Evolutionary conservation across 2,329 filamentous ascomycete species (phyloP), one percentile per base, ranked within the genome.

Genomic region (Orbilia ellipsospora): DNA sequence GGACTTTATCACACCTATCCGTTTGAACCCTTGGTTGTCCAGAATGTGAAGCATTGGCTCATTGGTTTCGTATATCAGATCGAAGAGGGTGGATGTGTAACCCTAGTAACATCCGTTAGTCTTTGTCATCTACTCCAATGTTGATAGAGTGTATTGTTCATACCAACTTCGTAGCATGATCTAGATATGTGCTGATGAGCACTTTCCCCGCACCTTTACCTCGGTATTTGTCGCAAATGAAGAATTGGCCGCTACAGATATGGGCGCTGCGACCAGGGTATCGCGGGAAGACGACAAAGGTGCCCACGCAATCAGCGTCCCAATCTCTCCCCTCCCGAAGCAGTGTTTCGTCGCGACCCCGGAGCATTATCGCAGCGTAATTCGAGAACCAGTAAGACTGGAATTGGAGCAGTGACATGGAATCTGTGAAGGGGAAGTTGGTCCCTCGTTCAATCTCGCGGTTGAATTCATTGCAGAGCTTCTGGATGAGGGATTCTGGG

Each of bases 241-340:
- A 85, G 80, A 93, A 92, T 36, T 90, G 90, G 72, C 88, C 94
- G 81, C 96, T 97, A 82, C 90, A 92, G 61, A 92, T 86, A 83
- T 92, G 90, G 80, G 88, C 90, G 79, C 88, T 90, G 61, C 90
- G 84, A n/a, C 90, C 78, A 4, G 68, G 68, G 54, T 64, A 73
- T 51, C 66, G 56, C n/a, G 67, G 62, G 18, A 73, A 54, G 0
- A 72, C 66, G 0, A 66, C 51, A 44, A 73, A 73, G 6, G 68
- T 68, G 23, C 63, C 67, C 52, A 92, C 81, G 79, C 90, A 92
- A 73, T 88, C 83, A 77, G 87, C 87, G 59, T 85, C 84, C 90
- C 90, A 92, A 79, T 91, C 87, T 36, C 83, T 84, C 13, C 84
- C 85, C 36, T 83, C 83, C 8, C 81, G 69, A 5, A 80, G 55